Evolutionary conservation across 805 yeast genomes (phyloP), one percentile per base, ranked within the genome.

Genomic region (Lachancea sp.): DNA sequence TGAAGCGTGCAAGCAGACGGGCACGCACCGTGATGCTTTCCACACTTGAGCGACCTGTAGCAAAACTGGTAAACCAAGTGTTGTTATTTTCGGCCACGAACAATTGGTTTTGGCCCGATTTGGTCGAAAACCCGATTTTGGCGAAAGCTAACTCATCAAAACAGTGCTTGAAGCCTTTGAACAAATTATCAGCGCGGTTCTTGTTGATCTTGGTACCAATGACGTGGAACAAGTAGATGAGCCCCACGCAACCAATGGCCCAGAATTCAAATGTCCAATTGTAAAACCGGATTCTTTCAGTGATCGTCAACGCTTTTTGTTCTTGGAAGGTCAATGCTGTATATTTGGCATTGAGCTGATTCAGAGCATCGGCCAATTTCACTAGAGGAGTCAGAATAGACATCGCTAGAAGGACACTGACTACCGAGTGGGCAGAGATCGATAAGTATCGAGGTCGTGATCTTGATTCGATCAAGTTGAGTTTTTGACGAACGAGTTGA

Each of bases 21-120:
- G 89, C 72, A 50, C 74, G 78, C 38, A 82, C 72, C 46, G 74
- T 68, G 47, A 89, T 67, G 45, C 77, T 73, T 49, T 79, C 79
- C 49, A 93, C 74, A 63, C 87, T 82, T 48, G 78, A 70, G 65
- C 99, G 81, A 50, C 99, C 99, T 46, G 95, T 77, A 36, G 96
- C 95, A 62, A 87, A 93, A 31, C 85, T 71, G 10, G 71, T 75
- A 46, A 57, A 67, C 64, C 67, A 58, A 12, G 66, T 59, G 42
- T 60, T 58, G 46, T 55, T 49, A 19, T 58, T 57, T 41, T 62
- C 60, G 22, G 55, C 59, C 13, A 73, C 66, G 64, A 66, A 87
- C 16, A 51, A 50, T 36, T 48, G 38, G 38, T 49, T 52, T 10
- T 54, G 39, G 11, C 54, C 54, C 22, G 55, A 50, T 29, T 44